Base-by-base conservation (phyloP, 441 rosid species). In the Pelargonium fulgidum region DNA sequence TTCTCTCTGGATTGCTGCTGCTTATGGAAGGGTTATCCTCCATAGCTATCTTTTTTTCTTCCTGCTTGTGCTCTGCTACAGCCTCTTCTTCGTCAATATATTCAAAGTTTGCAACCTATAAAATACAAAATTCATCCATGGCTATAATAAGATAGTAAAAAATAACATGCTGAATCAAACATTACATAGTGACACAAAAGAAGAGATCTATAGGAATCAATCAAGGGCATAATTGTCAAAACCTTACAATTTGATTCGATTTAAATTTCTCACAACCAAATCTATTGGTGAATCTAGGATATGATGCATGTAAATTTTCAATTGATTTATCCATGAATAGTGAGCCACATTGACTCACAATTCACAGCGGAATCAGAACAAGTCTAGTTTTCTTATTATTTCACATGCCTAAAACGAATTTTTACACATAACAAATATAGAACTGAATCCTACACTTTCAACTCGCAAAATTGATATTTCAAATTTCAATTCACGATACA, bases 31-130 rank as follows among this genome's bases (percentile, higher is more conserved):
- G 76, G 75, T 82, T 88, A 11, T 72, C 78, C 78, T 92, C 98
- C 65, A 78, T 76, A 19, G 83, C 84, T 8, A 79, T 81, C 76
- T 81, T 90, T 76, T 79, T 86, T 58, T 86, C 89, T 80, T 79
- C 85, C 10, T 5, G 62, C 68, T 81, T 85, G 5, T 7, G 36
- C 77, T 86, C 86, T 11, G 85, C 90, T 16, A 79, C 88, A 42
- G 87, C 92, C 81, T 89, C 88, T 22, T 71, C 90, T 83, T 94
- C 96, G 1, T 94, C 99, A 70, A 90, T 89, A 75, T 85, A 94
- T 82, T 90, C 97, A 68, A 94, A 94, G 79, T 94, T 94, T 52
- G 99, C 99, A 70, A 94, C 99, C 99, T 94, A 75, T 70, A 62
- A 74, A 47, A 73, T 24, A 80, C 8, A 78, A 64, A 2, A 73